Evolutionary conservation across 345 rosid genomes (phyloP).

Genomic region (Salix dunnii): DNA sequence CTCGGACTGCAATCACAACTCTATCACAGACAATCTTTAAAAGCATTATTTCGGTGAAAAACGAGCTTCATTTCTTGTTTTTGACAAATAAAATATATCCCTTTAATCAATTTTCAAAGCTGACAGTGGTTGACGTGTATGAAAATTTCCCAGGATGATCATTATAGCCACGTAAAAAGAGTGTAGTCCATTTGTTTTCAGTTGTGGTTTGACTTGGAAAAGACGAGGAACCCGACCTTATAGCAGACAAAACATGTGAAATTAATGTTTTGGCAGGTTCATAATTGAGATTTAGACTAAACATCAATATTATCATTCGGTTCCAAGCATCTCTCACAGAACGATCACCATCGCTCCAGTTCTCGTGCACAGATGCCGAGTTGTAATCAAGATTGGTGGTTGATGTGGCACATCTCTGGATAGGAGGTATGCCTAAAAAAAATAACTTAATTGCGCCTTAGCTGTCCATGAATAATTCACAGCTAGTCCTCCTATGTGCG

Average conservation of each 20-base stretch:
- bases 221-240: neutral
- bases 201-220: neutral
- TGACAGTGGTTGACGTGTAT: too few relatives aligned
- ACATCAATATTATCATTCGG: neutral
- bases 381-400: neutral
- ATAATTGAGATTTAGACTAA: neutral
- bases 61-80: neutral
- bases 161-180: neutral
- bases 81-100: neutral
- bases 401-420: neutral
- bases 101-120: too few relatives aligned
- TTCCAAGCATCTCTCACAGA: neutral
- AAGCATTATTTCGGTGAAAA: neutral
- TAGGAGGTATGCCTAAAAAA: neutral
- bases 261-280: neutral
- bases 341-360: neutral
- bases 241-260: neutral
- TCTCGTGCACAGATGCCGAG: neutral
- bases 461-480: neutral
- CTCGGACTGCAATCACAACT: neutral
- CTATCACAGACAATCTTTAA: neutral
- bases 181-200: neutral
- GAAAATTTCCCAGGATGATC: too few relatives aligned
- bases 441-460: neutral
- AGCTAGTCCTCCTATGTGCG: neutral